Evolutionary conservation across 257 asterid genomes (phyloP).

Genomic region (Scutellaria minor): DNA sequence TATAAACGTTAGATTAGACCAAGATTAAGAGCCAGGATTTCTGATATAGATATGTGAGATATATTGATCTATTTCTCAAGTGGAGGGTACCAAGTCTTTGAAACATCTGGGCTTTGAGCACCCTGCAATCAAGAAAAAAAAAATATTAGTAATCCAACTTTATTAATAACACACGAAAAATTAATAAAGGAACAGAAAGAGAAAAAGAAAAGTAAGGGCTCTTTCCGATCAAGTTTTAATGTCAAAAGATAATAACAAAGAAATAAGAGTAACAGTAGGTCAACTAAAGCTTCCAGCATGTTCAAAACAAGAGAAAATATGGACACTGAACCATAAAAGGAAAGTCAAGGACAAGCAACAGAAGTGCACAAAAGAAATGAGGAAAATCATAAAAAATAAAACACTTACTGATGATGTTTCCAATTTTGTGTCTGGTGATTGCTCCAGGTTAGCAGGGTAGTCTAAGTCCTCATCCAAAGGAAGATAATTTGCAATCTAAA

Average conservation of each 20-base stretch:
- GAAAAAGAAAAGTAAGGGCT: conserved; percentile 2
- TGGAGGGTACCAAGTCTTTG: conserved; percentile 92
- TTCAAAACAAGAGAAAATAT: conserved; percentile 18
- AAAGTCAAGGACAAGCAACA: conserved; percentile 29
- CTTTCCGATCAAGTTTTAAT: conserved; percentile 1
- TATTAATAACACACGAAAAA: conserved; percentile 31
- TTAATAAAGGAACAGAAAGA: conserved; percentile 25
- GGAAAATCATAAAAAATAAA: conserved; percentile 20
- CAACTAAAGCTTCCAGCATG: conserved; percentile 19
- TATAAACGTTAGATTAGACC: conserved; percentile 28
- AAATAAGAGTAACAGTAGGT: conserved; percentile 17
- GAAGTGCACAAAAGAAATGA: conserved; percentile 29
- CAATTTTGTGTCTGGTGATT: conserved; percentile 54
- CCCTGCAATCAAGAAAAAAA: conserved; percentile 53
- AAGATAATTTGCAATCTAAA: conserved; percentile 91
- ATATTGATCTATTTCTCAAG: conserved; percentile 62
- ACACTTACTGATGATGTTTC: conserved; percentile 76
- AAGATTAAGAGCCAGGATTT: conserved; percentile 22
- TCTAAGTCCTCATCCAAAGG: conserved; percentile 86
- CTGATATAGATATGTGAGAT: conserved; percentile 14
- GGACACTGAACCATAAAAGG: conserved; percentile 21
- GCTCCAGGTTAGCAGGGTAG: conserved; percentile 93
- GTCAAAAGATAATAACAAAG: conserved; percentile 12
- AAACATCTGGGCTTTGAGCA: conserved; percentile 70
- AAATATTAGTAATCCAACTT: conserved; percentile 9